Conservation (phyloP, 2,329 filamentous ascomycete genomes). For the Triangularia setosa region DNA sequence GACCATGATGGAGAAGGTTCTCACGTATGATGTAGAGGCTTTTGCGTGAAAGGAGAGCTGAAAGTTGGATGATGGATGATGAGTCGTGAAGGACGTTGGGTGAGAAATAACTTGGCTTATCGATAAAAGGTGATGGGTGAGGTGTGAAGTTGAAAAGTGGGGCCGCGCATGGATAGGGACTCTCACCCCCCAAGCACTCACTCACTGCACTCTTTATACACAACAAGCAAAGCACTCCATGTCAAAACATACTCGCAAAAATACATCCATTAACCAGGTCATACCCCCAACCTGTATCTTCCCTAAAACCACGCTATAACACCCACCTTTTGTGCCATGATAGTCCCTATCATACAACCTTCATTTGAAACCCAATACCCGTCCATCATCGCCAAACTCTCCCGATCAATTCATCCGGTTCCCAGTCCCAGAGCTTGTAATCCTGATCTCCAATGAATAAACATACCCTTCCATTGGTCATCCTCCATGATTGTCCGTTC, state of each 20-base stretch:
- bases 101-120: not conserved
- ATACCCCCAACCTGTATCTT: not conserved
- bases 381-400: not conserved
- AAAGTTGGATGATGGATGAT: not conserved
- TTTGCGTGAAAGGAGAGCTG: not conserved
- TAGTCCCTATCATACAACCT: constrained; percentile 10
- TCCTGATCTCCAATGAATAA: not conserved
- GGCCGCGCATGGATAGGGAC: no score
- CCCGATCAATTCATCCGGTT: constrained; percentile 1
- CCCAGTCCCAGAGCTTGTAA: not conserved
- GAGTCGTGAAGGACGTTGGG: not conserved
- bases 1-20: constrained; percentile 60
- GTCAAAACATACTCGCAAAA: not conserved
- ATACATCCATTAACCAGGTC: not conserved
- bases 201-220: not conserved
- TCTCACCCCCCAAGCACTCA: no score
- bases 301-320: not conserved
- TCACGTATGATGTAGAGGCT: not conserved
- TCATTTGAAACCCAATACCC: not conserved
- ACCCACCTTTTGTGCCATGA: not conserved
- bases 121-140: not conserved
- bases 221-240: not conserved
- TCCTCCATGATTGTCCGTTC: not conserved
- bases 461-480: not conserved
- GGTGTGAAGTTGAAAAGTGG: not conserved